Evolutionary conservation across 495 filamentous ascomycete species (phyloP).

Genomic region (Penicillium goetzii): DNA sequence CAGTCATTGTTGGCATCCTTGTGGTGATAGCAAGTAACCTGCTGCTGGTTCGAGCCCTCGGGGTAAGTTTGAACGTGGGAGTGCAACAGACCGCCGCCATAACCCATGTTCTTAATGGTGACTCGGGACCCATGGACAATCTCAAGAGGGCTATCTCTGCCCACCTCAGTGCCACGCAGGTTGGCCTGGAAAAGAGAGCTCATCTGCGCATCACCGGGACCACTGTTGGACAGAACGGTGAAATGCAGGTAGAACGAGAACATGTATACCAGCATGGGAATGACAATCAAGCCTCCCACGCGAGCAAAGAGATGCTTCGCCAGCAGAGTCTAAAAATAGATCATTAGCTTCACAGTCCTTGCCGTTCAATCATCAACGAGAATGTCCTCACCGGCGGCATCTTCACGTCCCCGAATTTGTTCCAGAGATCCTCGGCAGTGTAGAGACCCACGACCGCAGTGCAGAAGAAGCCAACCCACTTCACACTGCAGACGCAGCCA

Average conservation of each 20-base stretch:
- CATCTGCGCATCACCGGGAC: constrained; percentile 98
- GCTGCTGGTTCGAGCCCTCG: constrained; percentile 91
- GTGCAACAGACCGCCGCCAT: constrained; percentile 96
- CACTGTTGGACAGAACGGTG: constrained; percentile 87
- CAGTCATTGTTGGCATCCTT: constrained; percentile 99
- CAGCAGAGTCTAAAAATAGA: constrained; percentile 58
- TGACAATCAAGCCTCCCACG: constrained; percentile 82
- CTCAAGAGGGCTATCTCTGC: constrained; percentile 90
- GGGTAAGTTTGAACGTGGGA: constrained; percentile 96
- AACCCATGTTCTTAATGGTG: constrained; percentile 99
- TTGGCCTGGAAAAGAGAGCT: constrained; percentile 99
- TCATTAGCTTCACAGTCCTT: background rate
- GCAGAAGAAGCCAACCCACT: constrained; percentile 94
- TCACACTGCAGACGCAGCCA: constrained; percentile 96
- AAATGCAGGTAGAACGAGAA: constrained; percentile 95
- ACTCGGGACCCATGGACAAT: constrained; percentile 85
- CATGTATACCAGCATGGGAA: constrained; percentile 88
- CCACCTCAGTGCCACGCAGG: constrained; percentile 88
- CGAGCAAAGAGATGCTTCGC: constrained; percentile 79
- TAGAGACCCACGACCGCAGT: constrained; percentile 95
- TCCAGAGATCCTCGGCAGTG: constrained; percentile 96
- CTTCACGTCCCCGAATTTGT: constrained; percentile 92
- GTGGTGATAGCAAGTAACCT: constrained; percentile 98
- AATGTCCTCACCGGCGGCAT: constrained; percentile 71
- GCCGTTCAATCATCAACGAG: background rate